phyloP scores from a whole-genome alignment of 176 grass and related monocot genomes.

The Lolium perenne region DNA sequence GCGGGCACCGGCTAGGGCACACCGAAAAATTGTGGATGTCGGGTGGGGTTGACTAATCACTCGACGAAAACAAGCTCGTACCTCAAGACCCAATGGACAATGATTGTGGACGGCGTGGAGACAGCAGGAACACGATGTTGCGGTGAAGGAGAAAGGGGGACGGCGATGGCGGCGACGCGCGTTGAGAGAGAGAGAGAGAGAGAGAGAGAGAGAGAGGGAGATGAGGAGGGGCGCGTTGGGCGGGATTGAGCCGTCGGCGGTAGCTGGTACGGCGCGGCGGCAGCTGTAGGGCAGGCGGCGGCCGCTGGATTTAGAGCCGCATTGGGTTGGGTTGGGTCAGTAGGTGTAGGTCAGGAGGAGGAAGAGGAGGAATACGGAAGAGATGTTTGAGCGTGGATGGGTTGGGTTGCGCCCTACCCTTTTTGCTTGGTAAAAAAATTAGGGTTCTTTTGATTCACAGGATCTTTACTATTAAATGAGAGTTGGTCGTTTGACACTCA shows the following conservation, averaged over 20 bases:
- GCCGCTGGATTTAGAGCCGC: conserved; percentile 1
- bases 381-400: background rate
- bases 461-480: too few relatives aligned
- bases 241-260: background rate
- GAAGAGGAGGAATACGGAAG: background rate
- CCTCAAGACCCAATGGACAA: conserved; percentile 2
- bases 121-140: background rate
- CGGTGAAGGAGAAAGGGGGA: background rate
- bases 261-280: background rate
- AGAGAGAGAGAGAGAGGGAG: background rate
- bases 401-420: background rate
- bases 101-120: background rate
- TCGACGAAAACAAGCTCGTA: background rate
- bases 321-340: background rate
- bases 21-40: background rate
- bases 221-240: background rate
- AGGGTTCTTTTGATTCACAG: too few relatives aligned
- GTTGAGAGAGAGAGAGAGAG: background rate
- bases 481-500: too few relatives aligned
- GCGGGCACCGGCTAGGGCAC: background rate
- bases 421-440: too few relatives aligned
- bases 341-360: background rate
- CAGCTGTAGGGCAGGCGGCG: conserved; percentile 1
- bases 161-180: background rate
- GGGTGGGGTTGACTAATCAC: background rate